phyloP scores from a whole-genome alignment of 139 green algal species.

The Chlamydomonas applanata region DNA sequence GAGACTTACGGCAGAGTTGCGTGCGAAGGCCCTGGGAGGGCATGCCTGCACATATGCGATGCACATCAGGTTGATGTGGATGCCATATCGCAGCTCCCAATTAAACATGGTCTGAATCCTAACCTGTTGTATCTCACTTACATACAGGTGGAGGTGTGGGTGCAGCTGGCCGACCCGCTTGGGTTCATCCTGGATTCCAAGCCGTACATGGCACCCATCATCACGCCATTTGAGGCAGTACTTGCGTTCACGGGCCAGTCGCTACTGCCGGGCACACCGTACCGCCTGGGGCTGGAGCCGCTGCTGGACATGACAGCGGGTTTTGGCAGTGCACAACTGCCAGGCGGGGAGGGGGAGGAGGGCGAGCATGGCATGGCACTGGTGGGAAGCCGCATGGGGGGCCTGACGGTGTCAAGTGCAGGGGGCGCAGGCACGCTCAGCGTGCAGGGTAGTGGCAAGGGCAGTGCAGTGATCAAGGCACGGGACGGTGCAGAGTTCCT shows the following conservation, averaged over 20 bases:
- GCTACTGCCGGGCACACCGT: not conserved
- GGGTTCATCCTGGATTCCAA: conserved; percentile 83
- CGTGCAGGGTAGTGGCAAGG: not conserved
- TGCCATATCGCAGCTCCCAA: too few relatives aligned
- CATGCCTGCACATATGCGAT: too few relatives aligned
- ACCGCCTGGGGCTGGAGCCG: conserved; percentile 5
- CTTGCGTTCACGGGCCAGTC: conserved; percentile 53
- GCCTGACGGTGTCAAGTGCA: not conserved
- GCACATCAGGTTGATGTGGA: too few relatives aligned
- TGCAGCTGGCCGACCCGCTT: conserved; percentile 71
- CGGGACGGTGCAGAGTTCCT: conserved; percentile 70
- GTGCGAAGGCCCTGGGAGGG: too few relatives aligned
- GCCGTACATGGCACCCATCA: conserved; percentile 88
- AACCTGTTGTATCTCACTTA: too few relatives aligned
- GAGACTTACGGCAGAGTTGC: too few relatives aligned
- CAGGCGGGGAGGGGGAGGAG: not conserved
- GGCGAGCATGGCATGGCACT: not conserved
- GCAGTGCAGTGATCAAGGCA: conserved; percentile 6
- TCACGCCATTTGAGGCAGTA: conserved; percentile 87
- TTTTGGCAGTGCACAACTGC: not conserved
- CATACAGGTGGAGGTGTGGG: conserved; percentile 62
- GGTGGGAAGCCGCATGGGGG: not conserved
- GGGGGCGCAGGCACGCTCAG: not conserved
- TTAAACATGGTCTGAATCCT: too few relatives aligned
- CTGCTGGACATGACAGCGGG: not conserved